Percentiles rank a stretch among this genome's conserved stretches.
Conservation (phyloP, 1,284 basidiomycete genomes). For the Ustilago bromivora region DNA sequence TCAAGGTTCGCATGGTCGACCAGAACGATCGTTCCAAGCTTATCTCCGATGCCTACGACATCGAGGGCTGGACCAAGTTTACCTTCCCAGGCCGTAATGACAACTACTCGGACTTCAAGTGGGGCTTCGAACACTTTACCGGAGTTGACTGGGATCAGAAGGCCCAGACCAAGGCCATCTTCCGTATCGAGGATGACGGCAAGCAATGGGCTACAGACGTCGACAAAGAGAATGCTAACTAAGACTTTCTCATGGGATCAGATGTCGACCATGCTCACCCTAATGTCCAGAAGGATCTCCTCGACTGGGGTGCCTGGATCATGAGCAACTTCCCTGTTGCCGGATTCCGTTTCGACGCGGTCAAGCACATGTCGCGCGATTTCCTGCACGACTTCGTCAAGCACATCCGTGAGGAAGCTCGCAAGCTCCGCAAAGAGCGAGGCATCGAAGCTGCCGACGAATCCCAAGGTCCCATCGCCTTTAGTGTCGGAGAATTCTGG, state of each 20-base stretch:
- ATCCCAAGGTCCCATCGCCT: conserved; percentile 49
- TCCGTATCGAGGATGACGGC: conserved; percentile 71
- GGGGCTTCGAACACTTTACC: conserved; percentile 70
- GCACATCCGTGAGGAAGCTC: conserved; percentile 71
- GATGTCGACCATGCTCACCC: conserved; percentile 85
- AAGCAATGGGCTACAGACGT: conserved; percentile 72
- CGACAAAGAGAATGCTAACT: conserved; percentile 71
- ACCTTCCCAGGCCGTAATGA: conserved; percentile 82
- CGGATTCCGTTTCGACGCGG: conserved; percentile 66
- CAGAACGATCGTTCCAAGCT: conserved; percentile 48
- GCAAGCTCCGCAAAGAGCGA: conserved; percentile 47
- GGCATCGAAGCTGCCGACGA: conserved; percentile 56
- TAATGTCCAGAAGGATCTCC: conserved; percentile 74
- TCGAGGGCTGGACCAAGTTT: conserved; percentile 73
- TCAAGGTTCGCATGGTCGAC: conserved; percentile 70
- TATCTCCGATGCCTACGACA: conserved; percentile 48
- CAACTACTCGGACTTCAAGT: conserved; percentile 75
- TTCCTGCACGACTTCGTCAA: conserved; percentile 75
- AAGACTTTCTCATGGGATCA: conserved; percentile 71
- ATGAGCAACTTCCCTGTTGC: conserved; percentile 57
- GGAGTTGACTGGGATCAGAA: conserved; percentile 89
- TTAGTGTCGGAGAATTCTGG: conserved; percentile 64
- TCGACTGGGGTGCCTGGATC: conserved; percentile 76
- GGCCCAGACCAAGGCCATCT: conserved; percentile 77
- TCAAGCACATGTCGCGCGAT: conserved; percentile 63